phyloP scores from a whole-genome alignment of 805 yeast genomes.

The Schwanniomyces pseudopolymorphus region DNA sequence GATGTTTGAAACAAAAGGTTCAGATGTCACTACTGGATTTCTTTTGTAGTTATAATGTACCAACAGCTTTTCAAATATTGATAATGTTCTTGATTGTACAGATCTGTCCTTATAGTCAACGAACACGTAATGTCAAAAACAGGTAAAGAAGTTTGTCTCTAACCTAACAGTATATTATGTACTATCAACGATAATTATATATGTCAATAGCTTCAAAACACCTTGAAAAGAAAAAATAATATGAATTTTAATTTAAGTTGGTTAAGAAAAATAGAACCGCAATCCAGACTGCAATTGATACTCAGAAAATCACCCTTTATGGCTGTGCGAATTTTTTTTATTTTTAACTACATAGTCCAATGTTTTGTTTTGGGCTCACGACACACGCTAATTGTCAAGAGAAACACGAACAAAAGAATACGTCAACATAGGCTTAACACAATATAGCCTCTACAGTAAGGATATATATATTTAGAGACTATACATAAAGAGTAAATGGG shows the following conservation, averaged over 20 bases:
- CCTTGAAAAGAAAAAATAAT: background rate
- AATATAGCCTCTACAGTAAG: background rate
- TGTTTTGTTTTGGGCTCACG: background rate
- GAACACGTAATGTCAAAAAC: background rate
- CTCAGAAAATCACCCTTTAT: background rate
- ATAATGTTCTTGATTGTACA: background rate
- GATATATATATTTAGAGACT: background rate
- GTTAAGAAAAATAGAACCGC: background rate
- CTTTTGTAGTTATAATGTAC: background rate
- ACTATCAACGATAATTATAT: background rate
- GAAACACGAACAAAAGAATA: background rate
- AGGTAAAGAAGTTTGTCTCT: background rate
- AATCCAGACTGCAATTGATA: background rate
- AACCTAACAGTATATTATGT: background rate
- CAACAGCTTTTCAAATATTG: background rate
- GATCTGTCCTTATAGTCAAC: background rate
- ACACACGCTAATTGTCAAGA: background rate
- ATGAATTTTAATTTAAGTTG: background rate
- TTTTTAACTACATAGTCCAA: background rate
- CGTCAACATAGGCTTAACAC: background rate
- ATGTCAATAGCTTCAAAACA: background rate
- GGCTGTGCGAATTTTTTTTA: slow-evolving; percentile 1
- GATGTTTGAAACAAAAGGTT: background rate
- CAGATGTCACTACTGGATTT: background rate
- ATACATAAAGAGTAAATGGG: background rate